Base-by-base conservation (phyloP, 2,329 filamentous ascomycete species). In the Sporothrix globosa region DNA sequence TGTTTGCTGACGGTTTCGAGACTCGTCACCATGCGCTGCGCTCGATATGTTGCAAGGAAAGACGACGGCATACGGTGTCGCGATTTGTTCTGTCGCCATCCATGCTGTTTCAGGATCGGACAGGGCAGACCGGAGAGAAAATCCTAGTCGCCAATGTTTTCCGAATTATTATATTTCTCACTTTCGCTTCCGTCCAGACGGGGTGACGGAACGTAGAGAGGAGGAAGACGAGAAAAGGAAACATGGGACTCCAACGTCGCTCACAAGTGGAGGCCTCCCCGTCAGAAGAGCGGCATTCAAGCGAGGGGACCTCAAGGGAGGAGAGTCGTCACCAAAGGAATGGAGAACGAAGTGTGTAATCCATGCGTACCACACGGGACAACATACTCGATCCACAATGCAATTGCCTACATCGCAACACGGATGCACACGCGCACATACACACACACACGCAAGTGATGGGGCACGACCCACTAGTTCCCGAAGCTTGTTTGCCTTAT, bases 401-500 rank as follows among this genome's bases (percentile, higher is more conserved):
- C 14, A 17, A 7, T 17, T 10, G 21, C 24, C 10, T 24, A 21
- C 41, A 63, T 63, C 39, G 41, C n/a, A 27, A 17, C 44, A 48
- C 44, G 9, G 13, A 58, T 13, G 17, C 14, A 60, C 54, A 46
- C 19, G 27, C n/a, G 58, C 58, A 63, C 34, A 24, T 39, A 21
- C 19, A 41, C 30, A 21, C 14, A 14, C n/a, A 24, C 34, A 44
- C 39, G 46, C 21, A 21, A 46, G 21, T 10, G 58, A 46, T 27
- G 39, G 58, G 58, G 58, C 58, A 63, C 58, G 58, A 63, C 27
- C 58, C 58, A 46, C 58, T 63, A 63, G 58, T 14, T 24, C 58
- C 58, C 58, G 58, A 46, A 63, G 58, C 58, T 63, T 63, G 58
- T 63, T 30, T 41, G 27, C 30, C 34, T 60, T 60, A 19, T 21